Percentiles rank a stretch among this genome's conserved stretches.
Conservation (phyloP, 2,329 filamentous ascomycete genomes). For the Colletotrichum tanaceti region DNA sequence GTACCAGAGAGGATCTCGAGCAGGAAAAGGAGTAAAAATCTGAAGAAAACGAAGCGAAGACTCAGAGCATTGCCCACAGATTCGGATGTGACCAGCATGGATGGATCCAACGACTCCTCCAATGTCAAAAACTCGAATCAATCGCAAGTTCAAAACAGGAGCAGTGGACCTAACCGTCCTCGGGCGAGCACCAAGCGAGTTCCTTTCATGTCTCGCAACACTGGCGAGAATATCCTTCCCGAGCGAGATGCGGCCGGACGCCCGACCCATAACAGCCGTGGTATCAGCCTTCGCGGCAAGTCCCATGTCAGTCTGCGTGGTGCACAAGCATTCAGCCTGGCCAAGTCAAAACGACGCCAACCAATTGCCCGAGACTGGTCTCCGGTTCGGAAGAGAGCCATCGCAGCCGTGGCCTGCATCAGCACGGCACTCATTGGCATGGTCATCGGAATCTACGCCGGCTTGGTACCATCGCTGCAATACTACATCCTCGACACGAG, state of each 20-base stretch:
- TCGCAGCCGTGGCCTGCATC: conserved; percentile 75
- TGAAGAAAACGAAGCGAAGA: conserved; percentile 3
- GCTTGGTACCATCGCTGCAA: conserved; percentile 82
- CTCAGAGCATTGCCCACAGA: conserved; percentile 24
- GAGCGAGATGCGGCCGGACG: conserved; percentile 45
- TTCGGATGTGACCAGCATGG: conserved; percentile 32
- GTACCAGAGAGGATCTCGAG: conserved; percentile 39
- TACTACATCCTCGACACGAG: conserved; percentile 78
- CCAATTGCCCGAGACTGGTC: conserved; percentile 81
- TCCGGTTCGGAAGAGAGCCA: conserved; percentile 72
- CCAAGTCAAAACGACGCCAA: conserved; percentile 67
- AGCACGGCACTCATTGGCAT: conserved; percentile 79
- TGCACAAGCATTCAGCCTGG: conserved; percentile 62
- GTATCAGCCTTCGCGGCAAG: conserved; percentile 60
- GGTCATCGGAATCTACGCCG: conserved; percentile 80
- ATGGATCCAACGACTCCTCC: conserved; percentile 37
- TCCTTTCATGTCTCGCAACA: conserved; percentile 21
- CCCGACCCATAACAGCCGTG: conserved; percentile 47
- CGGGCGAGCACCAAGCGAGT: conserved; percentile 27
- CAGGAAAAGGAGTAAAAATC: conserved; percentile 19
- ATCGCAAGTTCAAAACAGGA: conserved; percentile 31
- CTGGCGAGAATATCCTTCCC: conserved; percentile 44
- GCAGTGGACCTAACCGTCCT: conserved; percentile 39
- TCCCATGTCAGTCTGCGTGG: conserved; percentile 67
- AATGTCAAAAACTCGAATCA: conserved; percentile 37